Evolutionary conservation across 164 flowering plant species (phyloP).

Genomic region (Piper betle): DNA sequence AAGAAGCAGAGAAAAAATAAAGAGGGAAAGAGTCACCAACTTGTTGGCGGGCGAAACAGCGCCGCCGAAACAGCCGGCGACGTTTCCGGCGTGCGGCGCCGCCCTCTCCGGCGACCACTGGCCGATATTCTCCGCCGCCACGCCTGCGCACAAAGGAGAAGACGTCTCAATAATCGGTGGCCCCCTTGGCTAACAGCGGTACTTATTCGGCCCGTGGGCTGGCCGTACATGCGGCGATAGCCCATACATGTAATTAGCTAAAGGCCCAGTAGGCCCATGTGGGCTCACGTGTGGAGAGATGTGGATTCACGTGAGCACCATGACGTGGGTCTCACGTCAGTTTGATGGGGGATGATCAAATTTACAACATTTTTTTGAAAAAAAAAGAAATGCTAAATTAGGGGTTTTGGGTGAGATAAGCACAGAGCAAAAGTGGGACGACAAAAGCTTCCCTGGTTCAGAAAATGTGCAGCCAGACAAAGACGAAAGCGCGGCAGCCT

Average conservation of each 20-base stretch:
- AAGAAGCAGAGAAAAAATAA: neutral
- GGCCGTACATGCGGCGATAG: neutral
- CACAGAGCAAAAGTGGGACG: no score
- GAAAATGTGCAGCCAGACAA: no score
- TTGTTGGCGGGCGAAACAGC: constrained; percentile 43
- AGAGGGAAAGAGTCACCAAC: constrained; percentile 29
- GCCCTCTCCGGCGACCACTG: constrained; percentile 47
- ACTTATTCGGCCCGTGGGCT: neutral
- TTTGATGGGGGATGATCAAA: neutral
- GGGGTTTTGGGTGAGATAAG: no score
- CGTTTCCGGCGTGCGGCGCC: constrained; percentile 31
- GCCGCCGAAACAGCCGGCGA: constrained; percentile 22
- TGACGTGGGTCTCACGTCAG: neutral
- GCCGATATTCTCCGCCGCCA: constrained; percentile 24
- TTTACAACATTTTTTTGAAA: no score
- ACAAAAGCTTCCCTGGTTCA: no score
- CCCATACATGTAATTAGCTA: neutral
- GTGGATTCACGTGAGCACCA: constrained; percentile 3
- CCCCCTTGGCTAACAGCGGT: neutral
- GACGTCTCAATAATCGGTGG: neutral
- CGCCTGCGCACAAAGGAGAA: constrained; percentile 32
- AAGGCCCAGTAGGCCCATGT: constrained; percentile 1
- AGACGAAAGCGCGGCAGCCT: no score
- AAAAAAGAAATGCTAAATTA: no score
- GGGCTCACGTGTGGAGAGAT: constrained; percentile 2